Evolutionary conservation across 116 monocot genomes (phyloP).

Genomic region (Posidonia oceanica): DNA sequence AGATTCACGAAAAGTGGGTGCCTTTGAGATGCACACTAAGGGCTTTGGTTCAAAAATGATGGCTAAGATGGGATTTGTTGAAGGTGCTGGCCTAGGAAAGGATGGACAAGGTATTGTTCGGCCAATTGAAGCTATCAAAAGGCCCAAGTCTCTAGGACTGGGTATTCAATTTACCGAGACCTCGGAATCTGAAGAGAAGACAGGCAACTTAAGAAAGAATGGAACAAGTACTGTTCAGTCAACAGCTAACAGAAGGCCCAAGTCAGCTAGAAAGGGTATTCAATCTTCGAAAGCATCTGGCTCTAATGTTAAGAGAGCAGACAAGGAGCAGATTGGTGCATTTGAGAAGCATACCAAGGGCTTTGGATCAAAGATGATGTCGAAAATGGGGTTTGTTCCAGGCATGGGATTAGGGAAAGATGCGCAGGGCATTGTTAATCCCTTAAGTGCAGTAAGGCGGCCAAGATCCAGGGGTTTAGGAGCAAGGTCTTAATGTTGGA

Average conservation of each 20-base stretch:
- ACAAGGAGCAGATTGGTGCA: conserved; percentile 15
- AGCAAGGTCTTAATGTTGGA: conserved; percentile 6
- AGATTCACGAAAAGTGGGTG: conserved; percentile 32
- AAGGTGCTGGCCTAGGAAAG: conserved; percentile 77
- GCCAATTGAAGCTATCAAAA: conserved; percentile 54
- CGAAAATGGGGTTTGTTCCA: conserved; percentile 70
- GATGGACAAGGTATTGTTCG: conserved; percentile 65
- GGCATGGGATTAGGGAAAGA: conserved; percentile 70
- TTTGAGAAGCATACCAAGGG: conserved; percentile 93
- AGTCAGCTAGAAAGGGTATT: conserved; percentile 51
- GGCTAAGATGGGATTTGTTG: conserved; percentile 91
- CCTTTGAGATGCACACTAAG: conserved; percentile 88
- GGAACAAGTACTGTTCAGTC: conserved; percentile 46
- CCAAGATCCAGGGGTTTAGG: conserved; percentile 65
- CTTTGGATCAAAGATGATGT: conserved; percentile 92
- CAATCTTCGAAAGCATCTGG: conserved; percentile 20
- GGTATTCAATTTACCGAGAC: conserved; percentile 45
- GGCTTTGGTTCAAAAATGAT: conserved; percentile 94
- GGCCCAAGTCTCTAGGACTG: conserved; percentile 87
- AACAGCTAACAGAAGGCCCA: conserved; percentile 41
- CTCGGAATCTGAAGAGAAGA: conserved; percentile 7
- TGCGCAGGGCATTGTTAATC: conserved; percentile 51
- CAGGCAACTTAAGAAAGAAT: not conserved
- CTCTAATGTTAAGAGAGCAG: not conserved
- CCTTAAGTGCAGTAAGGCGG: conserved; percentile 38